Evolutionary conservation across 2,329 filamentous ascomycete species (phyloP), one percentile per base, ranked within the genome.

Genomic region (Helicocarpus griseus): DNA sequence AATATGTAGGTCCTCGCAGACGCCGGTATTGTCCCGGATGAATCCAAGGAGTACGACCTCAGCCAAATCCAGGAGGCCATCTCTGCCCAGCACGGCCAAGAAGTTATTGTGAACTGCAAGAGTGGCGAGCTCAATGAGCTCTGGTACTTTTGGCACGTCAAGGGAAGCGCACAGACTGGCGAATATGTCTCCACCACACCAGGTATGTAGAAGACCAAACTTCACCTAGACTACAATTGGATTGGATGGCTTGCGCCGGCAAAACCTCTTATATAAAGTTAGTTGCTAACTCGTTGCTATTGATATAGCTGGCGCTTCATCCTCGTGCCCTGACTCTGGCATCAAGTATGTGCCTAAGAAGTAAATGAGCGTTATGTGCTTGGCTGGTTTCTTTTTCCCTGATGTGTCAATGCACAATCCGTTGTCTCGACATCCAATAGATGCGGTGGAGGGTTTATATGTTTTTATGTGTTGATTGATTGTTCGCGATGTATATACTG

Each of bases 281-380:
- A n/a, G 28, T 39, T 53, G 35, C 50, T 28, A 22, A 24, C 13
- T 13, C 28, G n/a, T 19, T 21, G 24, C n/a, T 45, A 29, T 29
- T n/a, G 11, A 53, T 24, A 54, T 67, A n/a, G 74, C 77, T 57
- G 77, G 80, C 44, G 72, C 75, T 1, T 75, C 74, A 47, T 81
- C 81, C 24, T 78, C 72, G 39, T 90, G 86, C 65, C 80, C 85
- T 0, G 62, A 65, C 31, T 74, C 68, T 0, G 81, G 80, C 2
- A 80, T 89, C 62, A 79, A 79, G 61, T 87, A 87, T 63, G 65
- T 79, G 8, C 81, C 81, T 44, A 44, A 44, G 41, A 22, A 17
- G 14, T 44, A 29, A 28, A 19, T 29, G 8, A 14, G 26, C 13
- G 26, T 7, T 24, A 6, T 26, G 26, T 17, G 11, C 11, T 24